phyloP scores from a whole-genome alignment of 2,329 filamentous ascomycete species.

The Apiospora rasikravindrae region DNA sequence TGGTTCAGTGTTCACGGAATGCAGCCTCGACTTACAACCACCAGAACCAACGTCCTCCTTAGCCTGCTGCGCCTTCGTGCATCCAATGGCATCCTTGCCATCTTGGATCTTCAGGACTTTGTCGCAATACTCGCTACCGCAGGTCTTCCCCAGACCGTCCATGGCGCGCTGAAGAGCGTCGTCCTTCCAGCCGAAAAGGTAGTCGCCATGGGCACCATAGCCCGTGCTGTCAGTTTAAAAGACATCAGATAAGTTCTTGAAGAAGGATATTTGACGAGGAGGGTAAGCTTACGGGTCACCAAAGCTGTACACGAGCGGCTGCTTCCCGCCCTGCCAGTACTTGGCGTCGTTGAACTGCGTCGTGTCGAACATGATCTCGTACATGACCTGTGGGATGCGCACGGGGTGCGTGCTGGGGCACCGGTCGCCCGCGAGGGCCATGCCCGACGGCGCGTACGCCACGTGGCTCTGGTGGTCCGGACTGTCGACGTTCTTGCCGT shows the following conservation, averaged over 20 bases:
- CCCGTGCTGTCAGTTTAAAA: constrained; percentile 52
- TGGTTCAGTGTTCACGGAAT: neutral
- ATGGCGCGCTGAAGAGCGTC: constrained; percentile 54
- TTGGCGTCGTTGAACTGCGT: constrained; percentile 56
- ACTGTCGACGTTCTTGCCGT: constrained; percentile 61
- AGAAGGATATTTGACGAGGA: too few relatives aligned
- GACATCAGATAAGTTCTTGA: neutral
- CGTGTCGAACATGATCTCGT: constrained; percentile 62
- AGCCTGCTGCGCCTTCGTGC: constrained; percentile 51
- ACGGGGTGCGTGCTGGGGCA: constrained; percentile 58
- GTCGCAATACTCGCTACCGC: constrained; percentile 49
- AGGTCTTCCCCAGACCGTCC: constrained; percentile 52
- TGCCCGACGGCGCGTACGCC: constrained; percentile 52
- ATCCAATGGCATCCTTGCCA: constrained; percentile 51
- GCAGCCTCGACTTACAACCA: constrained; percentile 46
- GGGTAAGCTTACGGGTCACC: constrained; percentile 40
- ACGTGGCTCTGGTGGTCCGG: constrained; percentile 62
- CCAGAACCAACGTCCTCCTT: constrained; percentile 49
- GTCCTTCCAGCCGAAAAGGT: constrained; percentile 64
- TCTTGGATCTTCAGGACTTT: constrained; percentile 52
- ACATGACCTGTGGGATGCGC: constrained; percentile 64
- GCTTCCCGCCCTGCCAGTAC: constrained; percentile 52
- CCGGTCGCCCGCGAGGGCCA: constrained; percentile 48
- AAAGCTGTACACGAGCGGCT: constrained; percentile 58
- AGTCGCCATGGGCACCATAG: constrained; percentile 63